Evolutionary conservation across 305 asterid genomes (phyloP).

Genomic region (Andrographis paniculata): DNA sequence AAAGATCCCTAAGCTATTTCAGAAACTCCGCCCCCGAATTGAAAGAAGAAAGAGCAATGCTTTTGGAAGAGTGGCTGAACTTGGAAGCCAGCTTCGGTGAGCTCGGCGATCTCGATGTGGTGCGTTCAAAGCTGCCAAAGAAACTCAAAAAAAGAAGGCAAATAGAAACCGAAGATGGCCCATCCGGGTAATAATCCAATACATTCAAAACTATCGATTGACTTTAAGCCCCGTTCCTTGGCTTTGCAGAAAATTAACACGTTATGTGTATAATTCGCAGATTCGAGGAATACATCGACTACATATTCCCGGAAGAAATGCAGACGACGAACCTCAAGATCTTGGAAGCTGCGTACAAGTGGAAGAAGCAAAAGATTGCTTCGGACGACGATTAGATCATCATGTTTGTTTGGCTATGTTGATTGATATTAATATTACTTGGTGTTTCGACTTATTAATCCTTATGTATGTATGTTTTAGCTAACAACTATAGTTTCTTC

Average conservation of each 20-base stretch:
- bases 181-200: constrained; percentile 50
- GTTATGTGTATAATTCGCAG: constrained; percentile 25
- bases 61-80: constrained; percentile 81
- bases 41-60: constrained; percentile 95
- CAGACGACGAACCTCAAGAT: constrained; percentile 65
- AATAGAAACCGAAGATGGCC: constrained; percentile 81
- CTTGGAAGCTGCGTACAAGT: constrained; percentile 81
- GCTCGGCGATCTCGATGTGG: constrained; percentile 66
- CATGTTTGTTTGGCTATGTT: background rate
- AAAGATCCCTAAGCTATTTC: constrained; percentile 64
- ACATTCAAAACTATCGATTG: too few relatives aligned
- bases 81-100: constrained; percentile 68
- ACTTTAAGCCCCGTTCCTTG: too few relatives aligned
- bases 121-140: constrained; percentile 73
- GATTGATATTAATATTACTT: too few relatives aligned
- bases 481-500: too few relatives aligned
- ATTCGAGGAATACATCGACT: constrained; percentile 82
- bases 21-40: constrained; percentile 75
- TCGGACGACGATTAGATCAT: constrained; percentile 38
- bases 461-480: too few relatives aligned
- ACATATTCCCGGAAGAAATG: constrained; percentile 85
- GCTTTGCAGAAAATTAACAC: too few relatives aligned
- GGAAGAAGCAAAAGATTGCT: constrained; percentile 74
- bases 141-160: constrained; percentile 85
- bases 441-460: too few relatives aligned